Evolutionary conservation across 2,329 filamentous ascomycete genomes (phyloP).

Genomic region (Colletotrichum noveboracense): DNA sequence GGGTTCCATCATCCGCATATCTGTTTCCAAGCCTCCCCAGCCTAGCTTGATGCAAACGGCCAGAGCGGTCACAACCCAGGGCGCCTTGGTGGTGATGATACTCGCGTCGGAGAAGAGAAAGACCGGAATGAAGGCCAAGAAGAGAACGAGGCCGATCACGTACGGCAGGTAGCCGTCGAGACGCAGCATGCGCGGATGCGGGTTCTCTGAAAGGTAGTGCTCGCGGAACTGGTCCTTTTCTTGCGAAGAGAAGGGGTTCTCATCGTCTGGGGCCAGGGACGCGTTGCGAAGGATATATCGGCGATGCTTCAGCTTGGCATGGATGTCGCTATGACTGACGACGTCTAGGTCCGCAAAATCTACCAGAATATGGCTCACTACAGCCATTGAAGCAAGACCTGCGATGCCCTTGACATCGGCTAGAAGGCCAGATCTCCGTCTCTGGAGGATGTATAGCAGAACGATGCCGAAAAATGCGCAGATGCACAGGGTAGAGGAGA

Average conservation of each 20-base stretch:
- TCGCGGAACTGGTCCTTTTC: constrained; percentile 54
- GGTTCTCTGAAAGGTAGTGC: constrained; percentile 60
- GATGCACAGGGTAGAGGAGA: constrained; percentile 60
- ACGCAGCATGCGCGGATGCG: constrained; percentile 73
- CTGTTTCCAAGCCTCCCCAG: constrained; percentile 73
- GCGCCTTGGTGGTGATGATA: constrained; percentile 63
- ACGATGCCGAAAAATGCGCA: constrained; percentile 63
- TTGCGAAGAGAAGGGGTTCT: constrained; percentile 43
- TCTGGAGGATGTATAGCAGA: constrained; percentile 66
- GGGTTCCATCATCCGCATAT: constrained; percentile 76
- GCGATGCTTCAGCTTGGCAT: constrained; percentile 67
- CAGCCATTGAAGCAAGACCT: constrained; percentile 77
- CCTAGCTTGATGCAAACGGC: constrained; percentile 71
- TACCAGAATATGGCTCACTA: constrained; percentile 73
- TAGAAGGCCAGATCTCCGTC: constrained; percentile 68
- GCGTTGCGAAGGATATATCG: constrained; percentile 75
- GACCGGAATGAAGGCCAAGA: constrained; percentile 62
- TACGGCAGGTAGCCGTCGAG: constrained; percentile 65
- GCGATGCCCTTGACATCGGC: constrained; percentile 76
- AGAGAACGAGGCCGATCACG: constrained; percentile 60
- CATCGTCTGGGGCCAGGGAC: constrained; percentile 69
- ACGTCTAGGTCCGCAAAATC: constrained; percentile 77
- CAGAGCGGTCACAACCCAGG: constrained; percentile 69
- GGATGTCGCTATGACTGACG: constrained; percentile 69
- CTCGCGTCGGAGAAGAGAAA: constrained; percentile 65